Evolutionary conservation across 163 green algal species (phyloP).

Genomic region (Chlamydomonas reinhardtii): DNA sequence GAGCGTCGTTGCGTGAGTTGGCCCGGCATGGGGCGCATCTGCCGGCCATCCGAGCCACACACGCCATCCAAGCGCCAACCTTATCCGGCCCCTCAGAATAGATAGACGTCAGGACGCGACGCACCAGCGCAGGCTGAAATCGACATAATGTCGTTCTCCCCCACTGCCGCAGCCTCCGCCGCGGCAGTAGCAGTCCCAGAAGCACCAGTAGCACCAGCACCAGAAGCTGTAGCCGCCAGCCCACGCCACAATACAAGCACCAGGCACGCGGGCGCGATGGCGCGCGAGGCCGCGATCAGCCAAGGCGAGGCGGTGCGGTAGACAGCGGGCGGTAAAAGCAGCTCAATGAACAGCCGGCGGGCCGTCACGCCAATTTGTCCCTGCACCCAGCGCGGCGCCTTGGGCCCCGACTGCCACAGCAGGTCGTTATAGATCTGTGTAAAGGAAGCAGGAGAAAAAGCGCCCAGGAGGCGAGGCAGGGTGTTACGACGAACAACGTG

Average conservation of each 20-base stretch:
- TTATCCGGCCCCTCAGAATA: too few species aligned
- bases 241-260: neutral
- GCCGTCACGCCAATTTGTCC: neutral
- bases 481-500: too few species aligned
- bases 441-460: neutral
- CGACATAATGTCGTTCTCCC: neutral
- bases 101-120: too few species aligned
- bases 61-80: too few species aligned
- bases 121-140: constrained; percentile 23
- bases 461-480: neutral
- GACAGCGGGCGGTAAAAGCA: neutral
- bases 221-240: too few species aligned
- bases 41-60: too few species aligned
- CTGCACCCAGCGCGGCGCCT: constrained; percentile 2
- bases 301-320: neutral
- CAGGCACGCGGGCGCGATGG: constrained; percentile 9
- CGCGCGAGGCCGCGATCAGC: neutral
- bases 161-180: too few species aligned
- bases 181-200: too few species aligned
- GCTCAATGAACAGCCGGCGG: neutral
- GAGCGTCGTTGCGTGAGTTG: too few species aligned
- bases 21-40: too few species aligned
- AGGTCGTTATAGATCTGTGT: constrained; percentile 1
- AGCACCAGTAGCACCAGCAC: too few species aligned
- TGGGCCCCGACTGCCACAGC: neutral